A percentile compares a stretch with the other conserved stretches of the same genome.
These are phyloP conservation scores for Bothriochloa decipiens DNA, from an alignment of 176 grass and related monocot species.

Conservation along the genomic window DNA sequence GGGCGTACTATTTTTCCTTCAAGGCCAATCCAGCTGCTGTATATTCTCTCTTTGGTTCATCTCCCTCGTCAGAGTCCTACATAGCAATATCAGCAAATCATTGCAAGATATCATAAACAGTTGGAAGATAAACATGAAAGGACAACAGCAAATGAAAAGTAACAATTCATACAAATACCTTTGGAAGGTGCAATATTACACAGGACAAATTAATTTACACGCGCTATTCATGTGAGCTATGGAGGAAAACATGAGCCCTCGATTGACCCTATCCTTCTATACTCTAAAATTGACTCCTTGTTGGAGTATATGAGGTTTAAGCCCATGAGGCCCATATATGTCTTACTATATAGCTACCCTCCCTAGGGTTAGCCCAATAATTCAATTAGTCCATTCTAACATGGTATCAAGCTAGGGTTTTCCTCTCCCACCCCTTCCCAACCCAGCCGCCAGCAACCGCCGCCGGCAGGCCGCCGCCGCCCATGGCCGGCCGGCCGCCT, in stretches of 20 bases:
- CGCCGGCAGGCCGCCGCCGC: no score
- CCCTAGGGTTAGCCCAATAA: no score
- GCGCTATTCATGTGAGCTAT: constrained; percentile 4
- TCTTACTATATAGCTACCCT: no score
- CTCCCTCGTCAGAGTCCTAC: constrained; percentile 83
- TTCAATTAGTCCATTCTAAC: no score
- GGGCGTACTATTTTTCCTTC: constrained; percentile 97
- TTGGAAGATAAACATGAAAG: constrained; percentile 33
- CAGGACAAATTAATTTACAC: constrained; percentile 7
- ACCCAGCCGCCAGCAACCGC: no score
- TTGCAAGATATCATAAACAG: constrained; percentile 20
- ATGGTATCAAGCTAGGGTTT: no score
- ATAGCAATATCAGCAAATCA: constrained; percentile 53
- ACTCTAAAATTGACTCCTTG: not conserved
- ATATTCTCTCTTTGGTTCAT: constrained; percentile 79
- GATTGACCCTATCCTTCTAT: not conserved
- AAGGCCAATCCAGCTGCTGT: constrained; percentile 76
- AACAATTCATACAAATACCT: constrained; percentile 19
- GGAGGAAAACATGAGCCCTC: not conserved
- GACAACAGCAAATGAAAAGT: constrained; percentile 13
- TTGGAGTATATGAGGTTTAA: no score
- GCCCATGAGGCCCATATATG: no score
- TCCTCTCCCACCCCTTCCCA: no score
- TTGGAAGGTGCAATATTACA: not conserved
- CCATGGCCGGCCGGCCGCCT: no score